Base-by-base conservation (phyloP, 106 monocot genomes). In the Apostasia shenzhenica region DNA sequence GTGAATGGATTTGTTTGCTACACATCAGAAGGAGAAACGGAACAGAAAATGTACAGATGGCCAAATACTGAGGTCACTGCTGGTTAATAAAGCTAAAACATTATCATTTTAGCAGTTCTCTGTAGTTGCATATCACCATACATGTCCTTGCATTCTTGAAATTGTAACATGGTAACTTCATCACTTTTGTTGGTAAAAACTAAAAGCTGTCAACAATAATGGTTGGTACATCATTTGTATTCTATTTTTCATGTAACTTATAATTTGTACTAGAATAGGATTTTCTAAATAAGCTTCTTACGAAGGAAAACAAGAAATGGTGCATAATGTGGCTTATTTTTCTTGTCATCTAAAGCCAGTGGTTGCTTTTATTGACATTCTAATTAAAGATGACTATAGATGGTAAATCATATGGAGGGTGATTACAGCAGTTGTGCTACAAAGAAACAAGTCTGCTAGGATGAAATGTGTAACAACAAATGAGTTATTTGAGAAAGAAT, bases 1-100 rank as follows among this genome's bases (percentile, higher is more conserved):
- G 60, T 14, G 51, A 50, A 75, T 43, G 63, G 70, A 67, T 85
- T 81, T 73, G 70, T 57, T 57, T 60, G 74, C 11, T 57, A 59
- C 61, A 56, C 84, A 67, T 61, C 77, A 57, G 65, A 53, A 63
- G 76, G 77, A 53, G 81, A 85, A 70, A 67, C 69, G 57, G 55
- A 69, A 67, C 51, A 57, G 14, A 42, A 72, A 53, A 67, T 74
- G n/a, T 85, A 67, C 53, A 11, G 74, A 48, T 85, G 84, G 84
- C 77, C 77, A 72, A 77, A 81, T 77, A 81, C 81, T 14, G 70
- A 85, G 84, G 84, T 85, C 2, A 63, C 40, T 14, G 6, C 45
- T n/a, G 45, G 45, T 45, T 10, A 45, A 45, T 39, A 45, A 63
- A 1, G 62, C 26, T 26, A 26, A 63, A 63, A 63, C n/a, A 9